Percentiles rank a stretch among this genome's conserved stretches.
Evolutionary conservation across 768 basidiomycete species (phyloP).

Genomic region (Auriscalpium vulgare): DNA sequence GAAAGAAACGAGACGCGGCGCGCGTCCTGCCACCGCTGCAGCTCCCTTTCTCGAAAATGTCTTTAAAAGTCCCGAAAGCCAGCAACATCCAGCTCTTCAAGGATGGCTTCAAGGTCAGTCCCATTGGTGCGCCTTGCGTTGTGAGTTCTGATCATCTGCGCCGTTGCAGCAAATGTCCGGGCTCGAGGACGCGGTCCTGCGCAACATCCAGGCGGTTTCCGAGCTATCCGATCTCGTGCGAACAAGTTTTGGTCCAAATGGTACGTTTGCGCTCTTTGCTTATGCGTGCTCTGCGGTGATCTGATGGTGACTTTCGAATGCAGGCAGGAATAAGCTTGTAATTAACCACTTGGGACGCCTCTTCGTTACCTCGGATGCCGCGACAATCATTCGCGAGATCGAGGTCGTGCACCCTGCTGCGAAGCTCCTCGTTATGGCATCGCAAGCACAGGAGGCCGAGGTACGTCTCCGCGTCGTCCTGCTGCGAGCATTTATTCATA

Average conservation of each 20-base stretch:
- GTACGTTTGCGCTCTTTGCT: conserved; percentile 35
- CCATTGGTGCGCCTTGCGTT: neutral
- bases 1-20: no score
- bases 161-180: conserved; percentile 64
- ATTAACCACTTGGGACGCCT: conserved; percentile 95
- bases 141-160: neutral
- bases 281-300: neutral
- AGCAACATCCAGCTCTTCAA: conserved; percentile 92
- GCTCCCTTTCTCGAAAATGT: conserved; percentile 42
- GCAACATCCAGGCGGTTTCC: conserved; percentile 93
- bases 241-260: conserved; percentile 95
- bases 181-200: conserved; percentile 92
- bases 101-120: conserved; percentile 85
- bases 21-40: neutral
- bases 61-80: conserved; percentile 88
- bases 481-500: neutral
- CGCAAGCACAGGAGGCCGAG: conserved; percentile 93
- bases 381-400: conserved; percentile 95
- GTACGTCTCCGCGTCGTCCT: conserved; percentile 34
- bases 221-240: conserved; percentile 93
- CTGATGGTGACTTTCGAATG: neutral
- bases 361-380: conserved; percentile 98
- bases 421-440: conserved; percentile 98
- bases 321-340: conserved; percentile 93
- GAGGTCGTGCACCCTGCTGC: conserved; percentile 99